Evolutionary conservation across 1,284 basidiomycete genomes (phyloP).

Genomic region (Hortiboletus rubellus): DNA sequence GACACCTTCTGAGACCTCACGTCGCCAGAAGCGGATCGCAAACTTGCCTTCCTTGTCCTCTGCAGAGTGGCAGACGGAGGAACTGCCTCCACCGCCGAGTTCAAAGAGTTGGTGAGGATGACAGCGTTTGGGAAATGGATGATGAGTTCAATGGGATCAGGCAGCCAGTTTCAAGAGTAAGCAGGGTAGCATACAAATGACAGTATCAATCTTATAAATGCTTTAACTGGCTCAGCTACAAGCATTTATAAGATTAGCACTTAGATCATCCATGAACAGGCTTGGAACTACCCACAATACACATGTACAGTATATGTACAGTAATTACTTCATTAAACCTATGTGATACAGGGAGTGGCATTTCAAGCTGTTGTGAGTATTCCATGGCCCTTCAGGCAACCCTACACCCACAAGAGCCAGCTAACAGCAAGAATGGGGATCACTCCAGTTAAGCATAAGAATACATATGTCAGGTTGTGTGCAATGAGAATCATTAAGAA

Average conservation of each 20-base stretch:
- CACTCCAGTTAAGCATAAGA: too few species aligned
- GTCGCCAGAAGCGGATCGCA: conserved; percentile 24
- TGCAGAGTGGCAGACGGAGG: conserved; percentile 47
- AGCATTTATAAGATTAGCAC: neutral
- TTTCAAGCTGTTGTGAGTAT: too few species aligned
- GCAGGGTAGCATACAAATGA: neutral
- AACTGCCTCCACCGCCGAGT: conserved; percentile 29
- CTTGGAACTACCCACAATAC: too few species aligned
- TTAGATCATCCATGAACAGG: neutral
- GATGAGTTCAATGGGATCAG: neutral
- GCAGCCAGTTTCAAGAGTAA: neutral
- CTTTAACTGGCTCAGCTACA: too few species aligned
- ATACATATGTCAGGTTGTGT: too few species aligned
- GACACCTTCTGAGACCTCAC: conserved; percentile 11
- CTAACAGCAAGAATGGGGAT: too few species aligned
- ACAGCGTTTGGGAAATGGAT: neutral
- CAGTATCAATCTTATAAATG: too few species aligned
- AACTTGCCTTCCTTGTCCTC: conserved; percentile 50
- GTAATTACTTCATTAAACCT: neutral
- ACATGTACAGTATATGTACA: too few species aligned
- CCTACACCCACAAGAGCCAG: too few species aligned
- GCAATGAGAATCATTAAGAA: too few species aligned
- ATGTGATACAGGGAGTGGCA: too few species aligned
- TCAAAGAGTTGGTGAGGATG: conserved; percentile 5
- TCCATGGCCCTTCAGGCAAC: too few species aligned